Evolutionary conservation across 2,329 filamentous ascomycete genomes (phyloP).

Genomic region (Fusarium dimerum): DNA sequence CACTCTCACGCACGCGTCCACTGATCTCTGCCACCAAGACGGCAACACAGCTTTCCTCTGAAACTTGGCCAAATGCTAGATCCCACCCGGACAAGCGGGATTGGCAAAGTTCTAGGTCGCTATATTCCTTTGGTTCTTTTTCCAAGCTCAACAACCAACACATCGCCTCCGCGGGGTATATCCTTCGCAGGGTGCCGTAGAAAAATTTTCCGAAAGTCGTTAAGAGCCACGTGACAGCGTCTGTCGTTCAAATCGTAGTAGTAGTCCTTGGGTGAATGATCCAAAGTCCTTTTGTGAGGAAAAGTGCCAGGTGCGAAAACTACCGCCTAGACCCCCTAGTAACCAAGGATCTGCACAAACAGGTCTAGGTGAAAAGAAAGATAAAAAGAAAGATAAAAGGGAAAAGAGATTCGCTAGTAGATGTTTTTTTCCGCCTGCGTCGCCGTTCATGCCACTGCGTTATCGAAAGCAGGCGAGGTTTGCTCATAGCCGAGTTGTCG

Average conservation of each 20-base stretch:
- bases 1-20: conserved; percentile 35
- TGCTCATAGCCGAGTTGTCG: conserved; percentile 1
- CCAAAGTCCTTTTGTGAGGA: conserved; percentile 34
- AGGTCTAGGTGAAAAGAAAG: conserved; percentile 32
- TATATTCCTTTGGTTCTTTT: conserved; percentile 27
- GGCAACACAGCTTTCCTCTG: conserved; percentile 27
- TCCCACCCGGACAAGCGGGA: too few relatives aligned
- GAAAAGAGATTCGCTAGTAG: conserved; percentile 31
- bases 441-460: conserved; percentile 8
- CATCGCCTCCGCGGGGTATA: conserved; percentile 42
- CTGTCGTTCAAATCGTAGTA: conserved; percentile 37
- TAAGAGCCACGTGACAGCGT: conserved; percentile 40
- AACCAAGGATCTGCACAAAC: conserved; percentile 32
- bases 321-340: conserved; percentile 28
- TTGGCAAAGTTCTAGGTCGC: conserved; percentile 29
- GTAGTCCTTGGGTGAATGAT: conserved; percentile 36
- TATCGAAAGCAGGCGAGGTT: neutral
- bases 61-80: conserved; percentile 28
- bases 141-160: conserved; percentile 39
- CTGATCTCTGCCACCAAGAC: conserved; percentile 27
- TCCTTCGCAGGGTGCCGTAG: conserved; percentile 43
- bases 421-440: conserved; percentile 20
- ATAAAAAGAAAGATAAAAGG: conserved; percentile 28
- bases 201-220: conserved; percentile 34
- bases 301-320: conserved; percentile 29